phyloP scores from a whole-genome alignment of 495 filamentous ascomycete species.

The Podospora sp. region DNA sequence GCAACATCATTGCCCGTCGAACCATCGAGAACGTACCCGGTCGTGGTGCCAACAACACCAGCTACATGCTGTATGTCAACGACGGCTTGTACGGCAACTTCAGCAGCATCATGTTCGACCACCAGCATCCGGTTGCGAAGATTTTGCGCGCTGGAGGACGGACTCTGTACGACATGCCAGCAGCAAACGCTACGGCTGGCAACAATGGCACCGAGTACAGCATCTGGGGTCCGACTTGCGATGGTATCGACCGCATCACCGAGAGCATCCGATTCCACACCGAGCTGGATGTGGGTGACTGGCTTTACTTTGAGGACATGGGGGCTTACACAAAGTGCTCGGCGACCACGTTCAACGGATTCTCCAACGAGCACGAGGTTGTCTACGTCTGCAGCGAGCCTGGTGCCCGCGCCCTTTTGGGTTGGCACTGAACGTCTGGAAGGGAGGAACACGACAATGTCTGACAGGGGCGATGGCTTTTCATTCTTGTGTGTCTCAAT shows the following conservation, averaged over 20 bases:
- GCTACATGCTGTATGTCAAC: conserved; percentile 96
- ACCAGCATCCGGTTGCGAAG: conserved; percentile 86
- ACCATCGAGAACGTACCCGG: conserved; percentile 58
- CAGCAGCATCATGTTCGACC: conserved; percentile 98
- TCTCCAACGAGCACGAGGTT: conserved; percentile 86
- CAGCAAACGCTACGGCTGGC: conserved; percentile 40
- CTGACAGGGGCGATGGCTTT: background rate
- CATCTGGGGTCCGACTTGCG: conserved; percentile 97
- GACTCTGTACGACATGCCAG: conserved; percentile 51
- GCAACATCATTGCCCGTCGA: conserved; percentile 93
- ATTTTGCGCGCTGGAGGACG: conserved; percentile 66
- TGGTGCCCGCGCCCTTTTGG: conserved; percentile 76
- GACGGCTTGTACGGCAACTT: conserved; percentile 98
- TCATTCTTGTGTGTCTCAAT: background rate
- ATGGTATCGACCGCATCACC: conserved; percentile 92
- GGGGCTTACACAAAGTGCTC: conserved; percentile 98
- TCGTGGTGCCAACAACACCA: conserved; percentile 53
- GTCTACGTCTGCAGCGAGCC: conserved; percentile 93
- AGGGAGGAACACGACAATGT: background rate
- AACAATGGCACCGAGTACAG: conserved; percentile 68
- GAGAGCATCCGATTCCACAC: conserved; percentile 72
- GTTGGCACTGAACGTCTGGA: conserved; percentile 24
- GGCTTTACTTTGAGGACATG: conserved; percentile 99
- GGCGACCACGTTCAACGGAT: conserved; percentile 98
- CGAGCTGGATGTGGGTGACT: conserved; percentile 85